phyloP scores from a whole-genome alignment of 2,329 filamentous ascomycete species.

The Thielaviopsis musarum region DNA sequence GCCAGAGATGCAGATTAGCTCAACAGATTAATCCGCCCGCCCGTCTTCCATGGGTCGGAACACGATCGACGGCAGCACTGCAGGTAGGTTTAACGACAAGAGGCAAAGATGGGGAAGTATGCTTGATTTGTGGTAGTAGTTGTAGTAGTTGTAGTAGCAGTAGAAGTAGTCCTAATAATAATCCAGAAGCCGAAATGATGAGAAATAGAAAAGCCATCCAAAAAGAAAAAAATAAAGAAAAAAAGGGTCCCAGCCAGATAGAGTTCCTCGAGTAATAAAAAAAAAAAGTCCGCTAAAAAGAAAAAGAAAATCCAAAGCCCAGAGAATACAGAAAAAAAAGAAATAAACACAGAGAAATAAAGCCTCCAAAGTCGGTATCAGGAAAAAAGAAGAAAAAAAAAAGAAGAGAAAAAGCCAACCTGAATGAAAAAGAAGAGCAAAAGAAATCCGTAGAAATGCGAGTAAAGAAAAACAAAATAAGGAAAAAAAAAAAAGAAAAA shows the following conservation, averaged over 20 bases:
- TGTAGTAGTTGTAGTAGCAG: too few species aligned
- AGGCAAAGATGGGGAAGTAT: too few species aligned
- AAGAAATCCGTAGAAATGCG: neutral
- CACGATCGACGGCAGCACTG: too few species aligned
- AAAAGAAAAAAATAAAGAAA: neutral
- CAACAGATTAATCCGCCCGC: too few species aligned
- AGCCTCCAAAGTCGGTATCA: neutral
- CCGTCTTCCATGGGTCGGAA: too few species aligned
- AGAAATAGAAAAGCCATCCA: neutral
- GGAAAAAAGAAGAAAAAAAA: slow-evolving; percentile 2
- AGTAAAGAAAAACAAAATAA: slow-evolving; percentile 14
- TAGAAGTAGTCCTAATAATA: too few species aligned
- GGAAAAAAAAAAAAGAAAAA: slow-evolving; percentile 16
- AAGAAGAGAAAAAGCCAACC: too few species aligned
- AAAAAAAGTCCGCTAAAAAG: neutral
- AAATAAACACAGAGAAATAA: neutral
- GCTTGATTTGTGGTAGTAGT: too few species aligned
- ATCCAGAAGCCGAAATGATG: too few species aligned
- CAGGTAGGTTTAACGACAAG: too few species aligned
- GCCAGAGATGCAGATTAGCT: too few species aligned
- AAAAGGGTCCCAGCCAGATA: neutral
- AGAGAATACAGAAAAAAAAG: neutral
- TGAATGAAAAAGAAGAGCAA: neutral
- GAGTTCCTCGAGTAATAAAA: neutral
- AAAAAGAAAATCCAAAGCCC: neutral